Evolutionary conservation across 495 filamentous ascomycete species (phyloP).

Genomic region (Lophiostoma macrostomum): DNA sequence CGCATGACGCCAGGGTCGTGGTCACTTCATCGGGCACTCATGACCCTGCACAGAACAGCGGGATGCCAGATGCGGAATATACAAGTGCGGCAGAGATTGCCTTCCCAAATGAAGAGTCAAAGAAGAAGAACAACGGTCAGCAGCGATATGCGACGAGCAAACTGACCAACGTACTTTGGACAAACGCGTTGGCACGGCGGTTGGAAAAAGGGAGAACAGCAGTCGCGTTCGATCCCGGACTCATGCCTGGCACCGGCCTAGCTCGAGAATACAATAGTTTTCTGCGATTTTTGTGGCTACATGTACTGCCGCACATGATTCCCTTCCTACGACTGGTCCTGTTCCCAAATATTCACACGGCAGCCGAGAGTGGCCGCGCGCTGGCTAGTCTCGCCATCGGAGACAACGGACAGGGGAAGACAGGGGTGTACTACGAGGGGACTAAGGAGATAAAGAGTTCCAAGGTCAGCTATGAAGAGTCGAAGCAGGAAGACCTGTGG

Average conservation of each 20-base stretch:
- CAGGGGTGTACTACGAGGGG: slow-evolving; percentile 45
- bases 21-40: slow-evolving; percentile 4
- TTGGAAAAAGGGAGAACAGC: slow-evolving; percentile 46
- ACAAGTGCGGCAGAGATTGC: slow-evolving; percentile 2
- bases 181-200: slow-evolving; percentile 43
- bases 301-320: slow-evolving; percentile 40
- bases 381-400: slow-evolving; percentile 38
- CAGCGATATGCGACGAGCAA: slow-evolving; percentile 5
- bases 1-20: slow-evolving; percentile 6
- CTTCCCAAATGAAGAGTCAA: neutral
- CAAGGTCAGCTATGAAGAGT: slow-evolving; percentile 42
- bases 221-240: slow-evolving; percentile 45
- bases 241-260: slow-evolving; percentile 50
- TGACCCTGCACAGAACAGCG: neutral
- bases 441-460: slow-evolving; percentile 41
- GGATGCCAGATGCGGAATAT: too few species aligned
- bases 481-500: slow-evolving; percentile 50
- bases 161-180: slow-evolving; percentile 35
- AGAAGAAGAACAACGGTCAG: neutral
- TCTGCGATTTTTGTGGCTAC: neutral
- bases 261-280: slow-evolving; percentile 41
- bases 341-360: slow-evolving; percentile 38
- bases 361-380: slow-evolving; percentile 41
- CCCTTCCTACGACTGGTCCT: slow-evolving; percentile 41
- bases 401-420: slow-evolving; percentile 30